phyloP scores from a whole-genome alignment of 441 rosid genomes.

The Euphorbia schlechtendalii region DNA sequence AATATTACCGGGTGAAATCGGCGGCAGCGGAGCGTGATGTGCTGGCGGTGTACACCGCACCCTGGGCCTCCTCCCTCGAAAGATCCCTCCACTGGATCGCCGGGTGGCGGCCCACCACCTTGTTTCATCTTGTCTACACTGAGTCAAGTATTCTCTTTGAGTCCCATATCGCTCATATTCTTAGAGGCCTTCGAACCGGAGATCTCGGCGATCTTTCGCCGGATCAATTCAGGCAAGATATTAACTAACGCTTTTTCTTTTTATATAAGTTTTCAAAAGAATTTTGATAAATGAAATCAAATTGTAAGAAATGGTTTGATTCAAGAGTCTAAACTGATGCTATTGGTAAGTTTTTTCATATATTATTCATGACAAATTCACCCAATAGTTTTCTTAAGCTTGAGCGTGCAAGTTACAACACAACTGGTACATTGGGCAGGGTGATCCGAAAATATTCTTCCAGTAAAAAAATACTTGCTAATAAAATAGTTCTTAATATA shows the following conservation, averaged over 20 bases:
- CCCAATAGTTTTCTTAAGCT: too few species aligned
- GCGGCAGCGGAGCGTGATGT: slow-evolving; percentile 45
- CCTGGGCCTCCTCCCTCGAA: slow-evolving; percentile 74
- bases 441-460: too few species aligned
- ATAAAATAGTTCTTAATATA: too few species aligned
- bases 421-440: too few species aligned
- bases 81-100: slow-evolving; percentile 78
- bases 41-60: slow-evolving; percentile 43
- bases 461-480: too few species aligned
- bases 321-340: too few species aligned
- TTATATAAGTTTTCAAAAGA: too few species aligned
- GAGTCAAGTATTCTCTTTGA: slow-evolving; percentile 75
- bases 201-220: slow-evolving; percentile 85
- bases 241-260: background rate
- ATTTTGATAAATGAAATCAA: too few species aligned
- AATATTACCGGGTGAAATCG: slow-evolving; percentile 46
- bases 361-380: too few species aligned
- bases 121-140: slow-evolving; percentile 68
- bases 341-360: too few species aligned
- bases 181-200: slow-evolving; percentile 57
- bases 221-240: slow-evolving; percentile 55
- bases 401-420: too few species aligned
- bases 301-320: too few species aligned
- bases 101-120: slow-evolving; percentile 75
- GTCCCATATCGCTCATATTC: slow-evolving; percentile 63